Base-by-base conservation (phyloP, 2,329 filamentous ascomycete species). In the Fonsecaea erecta region DNA sequence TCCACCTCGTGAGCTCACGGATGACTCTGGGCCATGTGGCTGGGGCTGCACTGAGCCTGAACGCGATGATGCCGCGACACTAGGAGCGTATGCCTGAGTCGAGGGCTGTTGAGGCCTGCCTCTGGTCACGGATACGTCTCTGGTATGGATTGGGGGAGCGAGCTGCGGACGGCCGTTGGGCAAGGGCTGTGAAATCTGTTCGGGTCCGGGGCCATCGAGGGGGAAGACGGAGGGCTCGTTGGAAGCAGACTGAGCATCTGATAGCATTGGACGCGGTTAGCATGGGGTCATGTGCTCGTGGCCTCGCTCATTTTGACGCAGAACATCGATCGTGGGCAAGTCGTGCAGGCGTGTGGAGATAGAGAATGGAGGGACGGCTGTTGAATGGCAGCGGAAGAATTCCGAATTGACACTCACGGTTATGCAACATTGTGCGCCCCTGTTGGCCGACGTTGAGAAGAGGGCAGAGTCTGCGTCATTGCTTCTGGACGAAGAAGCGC, bases 91-190 rank as follows among this genome's bases (percentile, higher is more conserved):
- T 26, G 61, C 52, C 46, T 65, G 58, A 18, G 63, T 52, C 18
- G 52, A 43, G 32, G 58, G 35, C 34, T 70, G 69, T 51, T 65
- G 64, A 54, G 68, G 56, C 73, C 80, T 75, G 63, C 79, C 79
- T 75, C 80, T 77, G 52, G 75, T 77, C 53, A 77, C 68, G 62
- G 80, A 82, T 46, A 77, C 71, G 71, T 82, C 79, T 69, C 79
- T 77, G 64, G 77, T 78, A 66, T 81, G 79, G 62, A 78, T 73
- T 12, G 65, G n/a, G 60, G 74, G 74, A 57, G 76, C 74, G 14
- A 76, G 74, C 55, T 76, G 77, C 58, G 74, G 73, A 58, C 64
- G 69, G 30, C 28, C 57, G 48, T 53, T 64, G 55, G 62, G 32
- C 37, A 60, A 30, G 11, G 65, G 56, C 34, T 56, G 60, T 14